A percentile compares a stretch with the other conserved stretches of the same genome.
Conservation (phyloP, 805 yeast genomes). For the Saturnispora dispora region DNA sequence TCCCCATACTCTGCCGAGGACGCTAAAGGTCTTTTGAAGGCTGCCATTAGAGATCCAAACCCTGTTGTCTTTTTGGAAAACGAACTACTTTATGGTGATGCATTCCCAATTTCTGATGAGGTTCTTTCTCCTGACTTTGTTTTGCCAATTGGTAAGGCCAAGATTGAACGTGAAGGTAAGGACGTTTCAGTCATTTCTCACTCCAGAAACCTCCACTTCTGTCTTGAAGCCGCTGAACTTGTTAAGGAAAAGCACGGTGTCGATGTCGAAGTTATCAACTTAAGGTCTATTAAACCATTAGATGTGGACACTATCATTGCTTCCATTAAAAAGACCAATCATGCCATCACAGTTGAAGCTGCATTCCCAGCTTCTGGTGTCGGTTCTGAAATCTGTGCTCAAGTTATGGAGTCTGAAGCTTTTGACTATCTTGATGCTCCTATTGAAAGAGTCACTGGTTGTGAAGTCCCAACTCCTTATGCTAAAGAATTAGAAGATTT, state of each 20-base stretch:
- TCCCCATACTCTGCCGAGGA: conserved; percentile 96
- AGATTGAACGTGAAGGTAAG: conserved; percentile 86
- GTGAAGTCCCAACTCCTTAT: conserved; percentile 99
- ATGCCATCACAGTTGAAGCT: conserved; percentile 91
- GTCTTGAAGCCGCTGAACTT: conserved; percentile 83
- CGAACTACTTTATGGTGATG: conserved; percentile 89
- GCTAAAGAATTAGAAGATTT: conserved; percentile 93
- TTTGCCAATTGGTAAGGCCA: conserved; percentile 91
- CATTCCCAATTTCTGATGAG: conserved; percentile 84
- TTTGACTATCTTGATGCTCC: conserved; percentile 98
- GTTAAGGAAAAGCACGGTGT: conserved; percentile 81
- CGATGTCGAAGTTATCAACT: conserved; percentile 86
- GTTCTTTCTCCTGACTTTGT: conserved; percentile 81
- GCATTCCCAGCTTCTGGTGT: conserved; percentile 98
- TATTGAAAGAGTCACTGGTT: conserved; percentile 96
- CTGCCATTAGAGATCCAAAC: conserved; percentile 97
- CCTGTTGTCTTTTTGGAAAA: conserved; percentile 95
- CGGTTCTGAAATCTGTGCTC: conserved; percentile 97
- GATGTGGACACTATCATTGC: conserved; percentile 79
- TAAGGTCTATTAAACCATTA: conserved; percentile 94
- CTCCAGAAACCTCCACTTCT: conserved; percentile 80
- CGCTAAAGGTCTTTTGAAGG: conserved; percentile 89
- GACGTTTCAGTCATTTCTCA: conserved; percentile 87
- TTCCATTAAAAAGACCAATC: conserved; percentile 93
- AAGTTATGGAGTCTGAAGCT: conserved; percentile 96